Conservation (phyloP, 1,139 yeast genomes). For the Geotrichum carabidarum region DNA sequence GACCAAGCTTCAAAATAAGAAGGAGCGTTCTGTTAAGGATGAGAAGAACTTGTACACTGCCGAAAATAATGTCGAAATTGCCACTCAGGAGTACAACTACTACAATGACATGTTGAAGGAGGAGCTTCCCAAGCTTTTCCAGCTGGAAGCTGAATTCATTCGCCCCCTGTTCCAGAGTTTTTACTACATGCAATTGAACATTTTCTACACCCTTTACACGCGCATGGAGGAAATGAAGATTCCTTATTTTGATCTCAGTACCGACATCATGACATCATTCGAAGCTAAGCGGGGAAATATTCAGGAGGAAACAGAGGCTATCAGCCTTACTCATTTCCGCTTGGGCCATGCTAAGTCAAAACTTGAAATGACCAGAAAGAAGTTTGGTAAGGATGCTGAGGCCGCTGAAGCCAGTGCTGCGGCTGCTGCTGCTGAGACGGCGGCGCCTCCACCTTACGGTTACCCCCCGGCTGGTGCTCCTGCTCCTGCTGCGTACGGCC, state of each 20-base stretch:
- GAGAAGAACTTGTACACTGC: conserved; percentile 86
- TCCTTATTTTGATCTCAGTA: conserved; percentile 82
- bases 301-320: conserved; percentile 81
- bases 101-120: conserved; percentile 89
- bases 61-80: conserved; percentile 83
- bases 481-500: conserved; percentile 18
- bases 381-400: conserved; percentile 53
- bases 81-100: conserved; percentile 93
- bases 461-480: conserved; percentile 6
- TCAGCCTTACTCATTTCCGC: conserved; percentile 83
- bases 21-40: conserved; percentile 78
- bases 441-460: conserved; percentile 32
- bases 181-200: conserved; percentile 95
- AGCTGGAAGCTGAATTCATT: conserved; percentile 85
- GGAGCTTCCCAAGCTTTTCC: conserved; percentile 81
- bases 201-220: conserved; percentile 84
- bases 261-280: conserved; percentile 77
- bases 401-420: conserved; percentile 37
- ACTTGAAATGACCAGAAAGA: conserved; percentile 73
- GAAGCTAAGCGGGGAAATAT: conserved; percentile 77
- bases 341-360: conserved; percentile 82
- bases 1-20: conserved; percentile 71
- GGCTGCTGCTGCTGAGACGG: conserved; percentile 27
- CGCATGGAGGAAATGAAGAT: conserved; percentile 94
- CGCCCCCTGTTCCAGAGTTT: conserved; percentile 88